Evolutionary conservation across 768 basidiomycete species (phyloP).

Genomic region (Boletales sp.): DNA sequence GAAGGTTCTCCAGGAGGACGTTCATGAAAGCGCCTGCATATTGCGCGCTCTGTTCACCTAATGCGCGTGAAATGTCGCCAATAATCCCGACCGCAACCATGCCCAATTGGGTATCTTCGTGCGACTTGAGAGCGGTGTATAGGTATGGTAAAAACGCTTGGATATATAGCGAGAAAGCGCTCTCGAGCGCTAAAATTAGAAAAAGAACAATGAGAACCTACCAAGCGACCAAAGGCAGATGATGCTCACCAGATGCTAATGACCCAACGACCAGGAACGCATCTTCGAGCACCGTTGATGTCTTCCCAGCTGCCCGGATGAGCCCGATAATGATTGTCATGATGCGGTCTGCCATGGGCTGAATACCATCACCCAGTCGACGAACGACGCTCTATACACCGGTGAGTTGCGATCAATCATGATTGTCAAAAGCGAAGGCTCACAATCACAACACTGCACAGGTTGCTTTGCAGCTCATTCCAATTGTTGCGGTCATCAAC

Average conservation of each 20-base stretch:
- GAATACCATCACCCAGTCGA: constrained; percentile 77
- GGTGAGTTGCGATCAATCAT: constrained; percentile 1
- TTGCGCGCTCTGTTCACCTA: constrained; percentile 77
- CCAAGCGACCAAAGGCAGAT: not conserved
- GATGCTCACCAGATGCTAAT: constrained; percentile 60
- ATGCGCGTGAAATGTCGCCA: constrained; percentile 92
- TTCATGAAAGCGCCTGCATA: constrained; percentile 91
- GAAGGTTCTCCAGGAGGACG: constrained; percentile 85
- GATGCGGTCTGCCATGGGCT: constrained; percentile 87
- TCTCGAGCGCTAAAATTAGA: constrained; percentile 58
- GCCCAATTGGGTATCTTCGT: constrained; percentile 95
- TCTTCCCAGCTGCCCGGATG: constrained; percentile 84
- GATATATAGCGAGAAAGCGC: constrained; percentile 78
- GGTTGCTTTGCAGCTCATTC: constrained; percentile 96
- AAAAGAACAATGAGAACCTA: constrained; percentile 1
- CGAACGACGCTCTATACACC: constrained; percentile 75
- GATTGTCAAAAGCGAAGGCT: constrained; percentile 25
- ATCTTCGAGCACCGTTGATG: constrained; percentile 93
- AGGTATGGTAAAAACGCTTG: constrained; percentile 82
- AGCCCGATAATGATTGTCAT: constrained; percentile 89
- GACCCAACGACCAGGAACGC: constrained; percentile 93
- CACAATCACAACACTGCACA: constrained; percentile 87
- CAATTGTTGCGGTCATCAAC: constrained; percentile 97
- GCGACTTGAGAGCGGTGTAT: constrained; percentile 82
- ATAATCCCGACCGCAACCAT: constrained; percentile 95